Evolutionary conservation across 2,329 filamentous ascomycete genomes (phyloP).

Genomic region (Alternaria sp.): DNA sequence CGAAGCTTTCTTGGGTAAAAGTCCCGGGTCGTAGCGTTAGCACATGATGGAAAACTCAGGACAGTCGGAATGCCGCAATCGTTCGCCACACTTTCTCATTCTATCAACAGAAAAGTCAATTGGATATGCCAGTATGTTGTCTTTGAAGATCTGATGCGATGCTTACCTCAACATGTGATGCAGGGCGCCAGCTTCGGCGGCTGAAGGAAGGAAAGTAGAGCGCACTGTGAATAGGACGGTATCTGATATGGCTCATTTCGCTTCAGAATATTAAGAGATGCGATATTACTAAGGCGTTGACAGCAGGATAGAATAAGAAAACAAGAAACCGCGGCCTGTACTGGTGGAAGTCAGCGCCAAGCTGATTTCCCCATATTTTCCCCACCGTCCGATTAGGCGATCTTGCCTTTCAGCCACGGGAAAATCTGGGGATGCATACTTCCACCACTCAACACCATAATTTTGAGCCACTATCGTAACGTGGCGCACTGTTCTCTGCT

Average conservation of each 20-base stretch:
- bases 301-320: background rate
- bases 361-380: conserved; percentile 15
- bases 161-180: background rate
- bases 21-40: background rate
- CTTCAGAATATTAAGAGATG: background rate
- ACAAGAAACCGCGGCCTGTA: conserved; percentile 2
- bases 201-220: background rate
- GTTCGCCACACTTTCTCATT: background rate
- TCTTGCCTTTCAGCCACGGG: conserved; percentile 22
- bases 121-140: background rate
- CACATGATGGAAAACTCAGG: background rate
- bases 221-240: background rate
- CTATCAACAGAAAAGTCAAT: background rate
- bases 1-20: background rate
- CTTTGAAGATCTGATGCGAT: background rate
- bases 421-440: conserved; percentile 30
- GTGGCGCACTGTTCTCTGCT: conserved; percentile 19
- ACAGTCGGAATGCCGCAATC: background rate
- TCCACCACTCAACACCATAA: conserved; percentile 33
- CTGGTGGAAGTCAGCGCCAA: conserved; percentile 18
- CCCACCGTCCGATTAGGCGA: conserved; percentile 25
- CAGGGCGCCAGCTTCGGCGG: background rate
- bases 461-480: conserved; percentile 19
- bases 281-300: background rate
- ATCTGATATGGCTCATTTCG: conserved; percentile 3